Conservation (phyloP, 2,329 filamentous ascomycete species). For the Ceratocystis colombiana region DNA sequence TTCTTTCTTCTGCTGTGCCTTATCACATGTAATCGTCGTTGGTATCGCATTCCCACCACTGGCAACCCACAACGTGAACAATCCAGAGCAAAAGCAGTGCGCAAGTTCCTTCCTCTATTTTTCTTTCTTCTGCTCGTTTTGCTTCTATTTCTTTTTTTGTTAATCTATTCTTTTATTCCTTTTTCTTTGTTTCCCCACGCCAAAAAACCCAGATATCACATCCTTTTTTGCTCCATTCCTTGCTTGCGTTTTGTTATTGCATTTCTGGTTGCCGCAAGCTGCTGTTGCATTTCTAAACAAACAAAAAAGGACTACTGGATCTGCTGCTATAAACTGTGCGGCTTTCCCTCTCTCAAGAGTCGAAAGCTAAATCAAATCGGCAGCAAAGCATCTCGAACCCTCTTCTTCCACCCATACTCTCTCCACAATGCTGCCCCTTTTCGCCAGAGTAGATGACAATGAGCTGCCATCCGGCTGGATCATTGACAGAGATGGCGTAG, state of each 20-base stretch:
- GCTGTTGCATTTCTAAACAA: not conserved
- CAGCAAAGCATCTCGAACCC: not conserved
- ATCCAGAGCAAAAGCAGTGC: not conserved
- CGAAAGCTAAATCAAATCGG: not conserved
- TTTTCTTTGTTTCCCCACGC: not conserved
- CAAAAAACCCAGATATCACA: too few relatives aligned
- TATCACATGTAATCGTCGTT: not conserved
- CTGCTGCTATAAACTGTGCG: not conserved
- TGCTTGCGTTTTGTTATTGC: not conserved
- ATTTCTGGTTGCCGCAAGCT: not conserved
- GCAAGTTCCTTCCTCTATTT: not conserved
- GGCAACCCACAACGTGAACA: not conserved
- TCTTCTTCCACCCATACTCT: not conserved
- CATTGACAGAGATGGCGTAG: constrained; percentile 28
- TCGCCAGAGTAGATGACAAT: constrained; percentile 3
- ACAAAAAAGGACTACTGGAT: not conserved
- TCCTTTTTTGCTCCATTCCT: constrained; percentile 1
- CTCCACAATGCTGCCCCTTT: constrained; percentile 7
- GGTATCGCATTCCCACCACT: not conserved
- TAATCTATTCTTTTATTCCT: not conserved
- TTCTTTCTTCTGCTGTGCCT: not conserved
- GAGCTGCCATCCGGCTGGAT: constrained; percentile 29
- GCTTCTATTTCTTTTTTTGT: not conserved
- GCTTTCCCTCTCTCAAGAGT: not conserved
- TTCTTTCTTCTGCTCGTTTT: not conserved